These are phyloP conservation scores for Potentilla sterilis DNA, from an alignment of 306 rosid species.

Conservation along the genomic window DNA sequence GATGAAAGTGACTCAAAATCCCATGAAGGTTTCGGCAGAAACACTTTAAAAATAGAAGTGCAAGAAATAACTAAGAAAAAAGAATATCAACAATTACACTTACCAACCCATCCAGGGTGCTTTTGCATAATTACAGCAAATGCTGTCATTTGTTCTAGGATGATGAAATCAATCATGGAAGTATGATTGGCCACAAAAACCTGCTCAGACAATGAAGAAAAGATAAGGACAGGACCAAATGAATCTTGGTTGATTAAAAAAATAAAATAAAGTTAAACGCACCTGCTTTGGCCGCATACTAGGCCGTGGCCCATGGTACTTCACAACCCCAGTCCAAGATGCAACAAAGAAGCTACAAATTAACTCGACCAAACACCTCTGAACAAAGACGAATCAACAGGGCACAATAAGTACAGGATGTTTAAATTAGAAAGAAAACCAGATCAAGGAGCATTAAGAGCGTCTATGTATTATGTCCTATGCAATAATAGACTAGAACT, in stretches of 20 bases:
- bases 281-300: conserved; percentile 90
- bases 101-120: conserved; percentile 99
- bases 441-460: conserved; percentile 1
- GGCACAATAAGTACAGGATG: neutral
- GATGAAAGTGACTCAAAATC: neutral
- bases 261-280: conserved; percentile 10
- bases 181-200: conserved; percentile 97
- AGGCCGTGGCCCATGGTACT: conserved; percentile 96
- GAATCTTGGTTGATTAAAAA: conserved; percentile 7
- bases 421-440: neutral
- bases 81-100: conserved; percentile 29
- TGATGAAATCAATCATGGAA: conserved; percentile 94
- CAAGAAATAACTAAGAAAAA: neutral
- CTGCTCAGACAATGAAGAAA: conserved; percentile 41
- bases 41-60: neutral
- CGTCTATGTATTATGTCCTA: too few relatives aligned
- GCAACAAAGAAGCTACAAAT: conserved; percentile 98
- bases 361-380: conserved; percentile 92
- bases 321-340: conserved; percentile 99
- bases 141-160: conserved; percentile 97
- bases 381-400: conserved; percentile 28
- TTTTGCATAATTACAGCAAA: conserved; percentile 99
- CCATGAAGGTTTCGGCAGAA: conserved; percentile 1
- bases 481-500: neutral
- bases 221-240: conserved; percentile 19